These are phyloP conservation scores for Cinnamomum chago DNA, from an alignment of 164 flowering plant genomes.

Conservation along the genomic window DNA sequence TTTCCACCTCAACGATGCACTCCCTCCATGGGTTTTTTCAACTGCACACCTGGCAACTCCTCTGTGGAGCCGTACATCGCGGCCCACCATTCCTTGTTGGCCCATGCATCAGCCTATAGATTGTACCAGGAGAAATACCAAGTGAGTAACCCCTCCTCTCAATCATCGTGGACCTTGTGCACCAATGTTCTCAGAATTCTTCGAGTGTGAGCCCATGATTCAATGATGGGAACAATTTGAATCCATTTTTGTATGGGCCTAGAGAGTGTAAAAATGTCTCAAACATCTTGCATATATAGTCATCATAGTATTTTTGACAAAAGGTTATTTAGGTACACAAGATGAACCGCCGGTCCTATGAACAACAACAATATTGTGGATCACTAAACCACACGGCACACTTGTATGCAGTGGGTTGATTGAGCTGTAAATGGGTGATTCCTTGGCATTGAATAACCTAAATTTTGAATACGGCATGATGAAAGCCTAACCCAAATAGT, in stretches of 20 bases:
- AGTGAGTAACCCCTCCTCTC: conserved; percentile 9
- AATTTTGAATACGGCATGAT: too few relatives aligned
- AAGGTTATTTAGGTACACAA: background rate
- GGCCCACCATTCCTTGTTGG: conserved; percentile 35
- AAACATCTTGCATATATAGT: too few relatives aligned
- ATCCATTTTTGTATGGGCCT: too few relatives aligned
- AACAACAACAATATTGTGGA: background rate
- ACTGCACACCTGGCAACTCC: conserved; percentile 44
- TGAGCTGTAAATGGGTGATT: too few relatives aligned
- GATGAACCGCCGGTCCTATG: background rate
- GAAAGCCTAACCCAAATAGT: too few relatives aligned
- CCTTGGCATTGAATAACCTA: too few relatives aligned
- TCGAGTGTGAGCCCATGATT: too few relatives aligned
- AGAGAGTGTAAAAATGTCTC: too few relatives aligned
- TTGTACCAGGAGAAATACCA: conserved; percentile 35
- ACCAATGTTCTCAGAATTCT: background rate
- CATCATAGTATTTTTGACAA: too few relatives aligned
- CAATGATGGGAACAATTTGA: too few relatives aligned
- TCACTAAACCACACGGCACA: background rate
- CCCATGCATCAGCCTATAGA: conserved; percentile 42
- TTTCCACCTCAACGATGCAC: conserved; percentile 43
- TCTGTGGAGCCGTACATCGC: conserved; percentile 42
- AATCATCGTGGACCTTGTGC: too few relatives aligned
- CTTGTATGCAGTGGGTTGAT: background rate
- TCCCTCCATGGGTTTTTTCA: conserved; percentile 19